Evolutionary conservation across 2,329 filamentous ascomycete species (phyloP), one percentile per base, ranked within the genome.

Genomic region (Phaeophleospora eucalypticola): DNA sequence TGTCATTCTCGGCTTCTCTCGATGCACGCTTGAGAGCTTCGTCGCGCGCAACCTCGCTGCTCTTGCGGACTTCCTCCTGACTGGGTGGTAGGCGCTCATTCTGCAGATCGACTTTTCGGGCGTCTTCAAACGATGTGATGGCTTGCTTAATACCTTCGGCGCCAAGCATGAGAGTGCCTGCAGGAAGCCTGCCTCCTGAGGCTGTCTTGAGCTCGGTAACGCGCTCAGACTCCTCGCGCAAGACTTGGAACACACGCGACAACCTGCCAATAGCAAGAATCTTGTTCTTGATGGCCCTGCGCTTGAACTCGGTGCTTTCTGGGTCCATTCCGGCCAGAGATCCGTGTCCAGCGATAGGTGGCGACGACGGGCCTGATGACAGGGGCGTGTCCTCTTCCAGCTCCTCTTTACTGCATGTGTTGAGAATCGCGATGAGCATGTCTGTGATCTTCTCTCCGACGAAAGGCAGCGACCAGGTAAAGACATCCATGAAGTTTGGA

Each of bases 401-500:
- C 68, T 98, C 73, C 63, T 98, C 93, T 72, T 98, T 95, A n/a
- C 93, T 96, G 75, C 90, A 97, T 15, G 89, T 97, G 75, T 94
- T 96, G 59, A 98, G 77, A 64, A 98, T 98, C 35, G 90, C 91
- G 66, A 98, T 96, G 57, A 98, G 82, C 93, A 98, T 98, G 65
- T 98, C 93, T 15, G 93, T 97, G 64, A 98, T 75, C 79, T 98
- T 98, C 71, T 98, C 93, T 53, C 93, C 91, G 18, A 98, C 93
- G 71, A 98, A 98, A 0, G 93, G 93, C 51, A 98, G 77, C 27
- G 93, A 98, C 93, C 93, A 98, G n/a, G 93, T 98, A 67, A 98
- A 98, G 54, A 98, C 93, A 65, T 98, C 93, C 93, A 98, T 98
- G 67, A 98, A 98, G 75, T 98, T 98, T 45, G 93, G 93, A 40